Evolutionary conservation across 345 rosid species (phyloP), one percentile per base, ranked within the genome.

Genomic region (Nephelium lappaceum): DNA sequence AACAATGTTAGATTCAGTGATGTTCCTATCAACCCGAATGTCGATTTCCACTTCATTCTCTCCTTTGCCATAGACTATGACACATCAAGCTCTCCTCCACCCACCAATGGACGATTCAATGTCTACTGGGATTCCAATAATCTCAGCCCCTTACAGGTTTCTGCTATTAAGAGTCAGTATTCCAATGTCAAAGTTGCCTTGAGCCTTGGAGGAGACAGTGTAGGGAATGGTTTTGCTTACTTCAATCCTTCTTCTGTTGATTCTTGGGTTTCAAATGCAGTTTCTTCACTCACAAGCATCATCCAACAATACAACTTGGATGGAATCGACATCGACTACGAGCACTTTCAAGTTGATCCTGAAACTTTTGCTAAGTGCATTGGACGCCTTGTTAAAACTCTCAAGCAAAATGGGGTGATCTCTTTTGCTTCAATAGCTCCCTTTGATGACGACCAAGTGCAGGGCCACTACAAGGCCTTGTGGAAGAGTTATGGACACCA

Each of bases 241-340:
- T 84, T 84, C 73, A 42, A 23, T 6, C 81, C 87, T 31, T 63
- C 70, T 39, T 62, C 84, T 2, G 10, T 57, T 1, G n/a, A 43
- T 3, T 79, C 83, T 25, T 84, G 87, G 84, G 84, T 81, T 18
- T 49, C 76, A 3, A 84, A 84, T 68, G 79, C 83, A 25, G 80
- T 77, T 65, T 4, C 81, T 62, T 85, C 83, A 14, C 76, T 82
- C 19, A 80, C 83, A 16, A 14, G 57, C 3, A 82, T 85, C 11
- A 74, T 80, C 73, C 66, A 82, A 15, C 14, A 67, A 42, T 79
- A 80, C 45, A 43, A 77, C 55, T 51, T 83, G 8, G 85, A 85
- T 36, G 85, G 88, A 27, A 82, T 80, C 0, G 85, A 80, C 45
- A 83, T 85, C 23, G 83, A 84, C 47, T 84, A 82, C 18, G 83